Percentiles rank a stretch among this genome's conserved stretches.
phyloP scores from a whole-genome alignment of 108 stramenopile genomes.

The Stephanodiscus minutulus region DNA sequence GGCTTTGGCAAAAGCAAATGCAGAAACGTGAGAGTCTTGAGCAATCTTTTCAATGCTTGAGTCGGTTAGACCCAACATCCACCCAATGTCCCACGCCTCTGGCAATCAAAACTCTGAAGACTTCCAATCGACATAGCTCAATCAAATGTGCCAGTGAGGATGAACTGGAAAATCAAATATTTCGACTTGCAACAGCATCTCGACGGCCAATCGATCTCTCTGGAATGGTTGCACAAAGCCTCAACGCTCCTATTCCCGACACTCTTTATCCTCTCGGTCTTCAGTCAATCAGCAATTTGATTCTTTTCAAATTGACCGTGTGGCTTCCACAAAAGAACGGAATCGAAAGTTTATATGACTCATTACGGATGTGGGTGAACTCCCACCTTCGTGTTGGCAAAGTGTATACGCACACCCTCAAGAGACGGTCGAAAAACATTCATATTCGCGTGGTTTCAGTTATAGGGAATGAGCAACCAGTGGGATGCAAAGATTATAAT shows the following conservation, averaged over 20 bases:
- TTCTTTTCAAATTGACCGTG: slow-evolving; percentile 44
- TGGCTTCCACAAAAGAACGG: slow-evolving; percentile 21
- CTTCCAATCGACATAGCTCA: not conserved
- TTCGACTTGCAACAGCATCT: slow-evolving; percentile 45
- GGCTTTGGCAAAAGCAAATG: slow-evolving; percentile 46
- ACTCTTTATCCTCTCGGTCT: slow-evolving; percentile 3
- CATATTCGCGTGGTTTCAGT: slow-evolving; percentile 38
- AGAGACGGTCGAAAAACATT: slow-evolving; percentile 12
- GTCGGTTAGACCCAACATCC: slow-evolving; percentile 33
- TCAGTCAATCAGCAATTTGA: slow-evolving; percentile 20
- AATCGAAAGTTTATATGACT: slow-evolving; percentile 18
- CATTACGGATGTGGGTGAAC: slow-evolving; percentile 42
- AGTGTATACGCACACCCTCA: slow-evolving; percentile 13
- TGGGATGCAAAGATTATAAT: slow-evolving; percentile 34
- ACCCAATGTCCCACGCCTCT: slow-evolving; percentile 18
- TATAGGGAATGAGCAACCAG: slow-evolving; percentile 35
- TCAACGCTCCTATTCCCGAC: slow-evolving; percentile 10
- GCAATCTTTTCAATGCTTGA: slow-evolving; percentile 17
- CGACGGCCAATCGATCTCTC: slow-evolving; percentile 29
- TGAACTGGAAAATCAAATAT: slow-evolving; percentile 26
- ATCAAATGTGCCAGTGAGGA: not conserved
- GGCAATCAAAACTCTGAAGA: slow-evolving; percentile 1
- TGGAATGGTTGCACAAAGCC: slow-evolving; percentile 17
- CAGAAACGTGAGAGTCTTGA: slow-evolving; percentile 15
- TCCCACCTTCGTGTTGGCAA: slow-evolving; percentile 27